phyloP scores from a whole-genome alignment of 805 yeast genomes.

The Candida dajiaensis region DNA sequence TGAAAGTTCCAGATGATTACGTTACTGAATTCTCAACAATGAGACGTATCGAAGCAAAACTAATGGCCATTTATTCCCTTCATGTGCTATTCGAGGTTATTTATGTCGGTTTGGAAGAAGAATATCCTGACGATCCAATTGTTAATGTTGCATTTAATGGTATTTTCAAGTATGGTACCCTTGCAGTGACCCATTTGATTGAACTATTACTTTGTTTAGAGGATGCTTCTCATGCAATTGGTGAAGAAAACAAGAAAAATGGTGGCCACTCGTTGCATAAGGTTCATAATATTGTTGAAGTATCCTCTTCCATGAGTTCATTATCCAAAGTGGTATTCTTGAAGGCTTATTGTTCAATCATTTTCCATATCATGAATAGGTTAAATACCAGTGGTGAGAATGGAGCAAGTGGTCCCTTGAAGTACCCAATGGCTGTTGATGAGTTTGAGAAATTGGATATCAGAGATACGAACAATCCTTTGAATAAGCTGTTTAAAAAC shows the following conservation, averaged over 20 bases:
- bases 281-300: conserved; percentile 14
- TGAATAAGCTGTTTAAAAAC: conserved; percentile 7
- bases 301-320: conserved; percentile 7
- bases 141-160: conserved; percentile 11
- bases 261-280: neutral
- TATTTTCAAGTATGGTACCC: conserved; percentile 16
- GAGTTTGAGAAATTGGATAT: conserved; percentile 15
- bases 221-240: conserved; percentile 1
- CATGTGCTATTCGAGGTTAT: conserved; percentile 18
- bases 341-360: conserved; percentile 11
- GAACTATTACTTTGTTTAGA: conserved; percentile 15
- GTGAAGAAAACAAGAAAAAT: conserved; percentile 2
- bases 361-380: neutral
- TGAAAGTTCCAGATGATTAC: conserved; percentile 4
- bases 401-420: neutral
- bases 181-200: conserved; percentile 17
- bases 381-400: neutral
- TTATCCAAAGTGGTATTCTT: conserved; percentile 11
- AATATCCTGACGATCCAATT: conserved; percentile 5
- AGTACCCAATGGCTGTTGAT: conserved; percentile 2
- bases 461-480: neutral
- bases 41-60: conserved; percentile 4
- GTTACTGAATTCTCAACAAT: conserved; percentile 2
- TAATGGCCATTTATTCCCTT: conserved; percentile 8
- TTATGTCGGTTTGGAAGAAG: conserved; percentile 6